phyloP scores from a whole-genome alignment of 1,284 basidiomycete species.

The Pseudozyma thailandica region DNA sequence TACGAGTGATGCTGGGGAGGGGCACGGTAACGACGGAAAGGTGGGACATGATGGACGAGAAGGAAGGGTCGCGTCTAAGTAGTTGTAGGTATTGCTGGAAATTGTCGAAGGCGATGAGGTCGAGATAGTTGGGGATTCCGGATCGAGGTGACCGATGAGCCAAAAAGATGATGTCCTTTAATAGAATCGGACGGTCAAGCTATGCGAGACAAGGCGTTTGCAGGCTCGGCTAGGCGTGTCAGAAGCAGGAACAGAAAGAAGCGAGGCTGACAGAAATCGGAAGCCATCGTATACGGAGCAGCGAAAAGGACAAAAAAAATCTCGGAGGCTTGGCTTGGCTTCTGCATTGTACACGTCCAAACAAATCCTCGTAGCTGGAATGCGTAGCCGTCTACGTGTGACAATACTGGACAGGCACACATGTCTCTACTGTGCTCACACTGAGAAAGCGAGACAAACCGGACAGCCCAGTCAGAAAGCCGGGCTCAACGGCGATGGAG shows the following conservation, averaged over 20 bases:
- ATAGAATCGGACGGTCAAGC: conserved; percentile 3
- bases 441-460: neutral
- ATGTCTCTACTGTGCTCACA: neutral
- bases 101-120: neutral
- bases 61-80: neutral
- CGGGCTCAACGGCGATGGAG: neutral
- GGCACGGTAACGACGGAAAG: conserved; percentile 22
- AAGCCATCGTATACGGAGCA: neutral
- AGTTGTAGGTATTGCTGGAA: neutral
- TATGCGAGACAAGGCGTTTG: conserved; percentile 16
- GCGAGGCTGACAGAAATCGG: conserved; percentile 7
- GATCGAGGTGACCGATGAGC: conserved; percentile 8
- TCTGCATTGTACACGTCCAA: neutral
- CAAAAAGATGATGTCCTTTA: conserved; percentile 14
- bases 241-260: conserved; percentile 19
- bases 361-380: neutral
- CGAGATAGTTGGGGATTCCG: conserved; percentile 9
- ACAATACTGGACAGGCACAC: neutral
- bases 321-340: no score
- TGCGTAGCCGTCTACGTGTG: neutral
- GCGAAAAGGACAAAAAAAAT: neutral
- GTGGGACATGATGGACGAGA: conserved; percentile 36
- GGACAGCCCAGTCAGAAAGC: neutral
- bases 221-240: conserved; percentile 20
- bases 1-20: conserved; percentile 15